A percentile compares a stretch with the other conserved stretches of the same genome.
Conservation (phyloP, 176 grass and related monocot genomes). For the Otatea glauca region DNA sequence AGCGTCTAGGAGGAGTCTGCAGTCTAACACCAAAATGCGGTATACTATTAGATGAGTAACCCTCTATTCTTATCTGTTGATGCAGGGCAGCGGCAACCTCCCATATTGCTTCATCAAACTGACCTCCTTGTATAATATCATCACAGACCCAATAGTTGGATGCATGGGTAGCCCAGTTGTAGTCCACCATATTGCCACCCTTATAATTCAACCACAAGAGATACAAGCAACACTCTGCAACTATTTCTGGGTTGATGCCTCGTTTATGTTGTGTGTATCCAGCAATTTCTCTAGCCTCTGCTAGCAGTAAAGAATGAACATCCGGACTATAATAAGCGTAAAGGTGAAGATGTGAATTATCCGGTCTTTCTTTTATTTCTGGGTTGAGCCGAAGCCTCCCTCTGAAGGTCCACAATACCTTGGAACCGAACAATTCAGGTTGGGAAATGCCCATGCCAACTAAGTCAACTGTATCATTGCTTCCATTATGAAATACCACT, state of each 20-base stretch:
- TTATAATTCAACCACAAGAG: background rate
- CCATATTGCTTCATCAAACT: background rate
- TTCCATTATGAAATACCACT: slow-evolving; percentile 1
- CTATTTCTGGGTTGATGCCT: background rate
- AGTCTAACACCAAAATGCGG: rapidly evolving
- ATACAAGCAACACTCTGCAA: background rate
- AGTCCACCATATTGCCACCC: background rate
- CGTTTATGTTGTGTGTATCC: background rate
- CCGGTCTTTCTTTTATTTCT: background rate
- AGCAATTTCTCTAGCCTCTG: background rate
- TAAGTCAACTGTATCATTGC: rapidly evolving
- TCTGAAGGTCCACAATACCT: background rate
- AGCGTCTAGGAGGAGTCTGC: rapidly evolving
- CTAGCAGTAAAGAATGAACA: background rate
- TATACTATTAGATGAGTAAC: background rate
- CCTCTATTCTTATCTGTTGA: background rate
- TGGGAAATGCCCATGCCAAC: too few relatives aligned
- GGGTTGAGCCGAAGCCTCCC: too few relatives aligned
- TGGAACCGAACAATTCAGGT: rapidly evolving
- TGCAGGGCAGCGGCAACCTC: background rate
- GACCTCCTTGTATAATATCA: background rate
- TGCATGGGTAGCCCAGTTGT: background rate
- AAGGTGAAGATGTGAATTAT: background rate
- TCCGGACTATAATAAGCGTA: too few relatives aligned
- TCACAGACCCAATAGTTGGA: slow-evolving; percentile 31